A percentile compares a stretch with the other conserved stretches of the same genome.
phyloP scores from a whole-genome alignment of 2,329 filamentous ascomycete genomes.

The Polytolypa hystricis region DNA sequence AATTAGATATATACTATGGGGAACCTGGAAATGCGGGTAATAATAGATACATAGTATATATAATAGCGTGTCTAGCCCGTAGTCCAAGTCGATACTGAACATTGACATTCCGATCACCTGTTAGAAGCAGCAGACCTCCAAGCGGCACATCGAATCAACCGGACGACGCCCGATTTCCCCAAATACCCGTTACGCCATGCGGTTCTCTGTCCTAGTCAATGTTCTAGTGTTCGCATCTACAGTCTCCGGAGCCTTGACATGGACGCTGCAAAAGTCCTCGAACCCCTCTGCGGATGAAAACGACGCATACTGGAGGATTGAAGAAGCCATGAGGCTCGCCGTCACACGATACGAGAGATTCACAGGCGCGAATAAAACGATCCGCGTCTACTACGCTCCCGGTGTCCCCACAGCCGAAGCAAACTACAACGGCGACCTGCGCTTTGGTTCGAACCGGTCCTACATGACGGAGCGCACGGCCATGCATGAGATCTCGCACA shows the following conservation, averaged over 20 bases:
- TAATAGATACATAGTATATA: neutral
- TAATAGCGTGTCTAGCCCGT: too few species aligned
- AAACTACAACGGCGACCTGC: slow-evolving; percentile 1
- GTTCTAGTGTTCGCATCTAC: neutral
- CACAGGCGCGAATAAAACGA: neutral
- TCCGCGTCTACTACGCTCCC: neutral
- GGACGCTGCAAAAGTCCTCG: neutral
- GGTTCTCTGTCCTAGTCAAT: neutral
- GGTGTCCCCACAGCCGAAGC: neutral
- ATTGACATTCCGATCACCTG: neutral
- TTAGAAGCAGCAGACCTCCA: neutral
- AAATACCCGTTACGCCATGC: neutral
- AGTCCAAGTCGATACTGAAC: too few species aligned
- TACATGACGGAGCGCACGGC: slow-evolving; percentile 1
- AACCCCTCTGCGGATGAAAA: neutral
- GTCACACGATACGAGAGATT: slow-evolving; percentile 1
- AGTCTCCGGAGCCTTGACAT: neutral
- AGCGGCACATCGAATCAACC: neutral
- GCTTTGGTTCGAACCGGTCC: neutral
- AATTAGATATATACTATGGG: neutral
- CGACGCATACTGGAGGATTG: neutral
- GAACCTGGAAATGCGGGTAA: neutral
- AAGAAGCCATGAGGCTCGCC: slow-evolving; percentile 1
- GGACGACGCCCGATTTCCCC: neutral
- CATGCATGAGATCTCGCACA: neutral